These are phyloP conservation scores for Priceomyces medius DNA, from an alignment of 805 yeast species.

Conservation along the genomic window DNA sequence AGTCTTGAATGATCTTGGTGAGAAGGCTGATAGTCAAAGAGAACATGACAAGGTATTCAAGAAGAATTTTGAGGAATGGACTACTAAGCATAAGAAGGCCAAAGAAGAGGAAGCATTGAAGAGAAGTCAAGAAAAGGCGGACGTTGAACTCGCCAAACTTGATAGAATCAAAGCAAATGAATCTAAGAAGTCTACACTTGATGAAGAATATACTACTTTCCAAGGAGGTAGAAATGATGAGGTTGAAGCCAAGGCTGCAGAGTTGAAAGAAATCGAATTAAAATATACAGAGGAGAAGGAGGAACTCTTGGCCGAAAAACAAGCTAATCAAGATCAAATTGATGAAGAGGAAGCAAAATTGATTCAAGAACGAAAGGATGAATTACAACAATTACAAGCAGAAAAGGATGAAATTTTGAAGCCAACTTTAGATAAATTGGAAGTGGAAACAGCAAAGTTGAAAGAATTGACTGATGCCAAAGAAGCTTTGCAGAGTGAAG, in stretches of 20 bases:
- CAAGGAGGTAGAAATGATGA: conserved; percentile 30
- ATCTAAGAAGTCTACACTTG: conserved; percentile 31
- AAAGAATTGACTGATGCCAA: conserved; percentile 51
- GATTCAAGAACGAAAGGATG: conserved; percentile 45
- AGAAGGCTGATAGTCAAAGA: conserved; percentile 71
- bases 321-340: conserved; percentile 45
- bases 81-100: conserved; percentile 28
- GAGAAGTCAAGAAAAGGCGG: conserved; percentile 34
- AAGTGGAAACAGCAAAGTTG: conserved; percentile 48
- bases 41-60: conserved; percentile 37
- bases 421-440: conserved; percentile 55
- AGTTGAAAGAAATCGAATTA: conserved; percentile 35
- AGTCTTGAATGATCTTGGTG: conserved; percentile 68
- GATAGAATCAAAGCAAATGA: conserved; percentile 32
- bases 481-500: conserved; percentile 44
- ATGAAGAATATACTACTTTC: conserved; percentile 24
- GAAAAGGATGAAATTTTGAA: conserved; percentile 54
- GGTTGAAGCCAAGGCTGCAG: conserved; percentile 28
- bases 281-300: conserved; percentile 41
- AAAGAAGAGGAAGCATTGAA: conserved; percentile 27
- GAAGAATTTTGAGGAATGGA: conserved; percentile 35
- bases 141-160: conserved; percentile 35
- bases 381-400: conserved; percentile 48
- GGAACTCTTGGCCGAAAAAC: conserved; percentile 45
- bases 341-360: conserved; percentile 43